Evolutionary conservation across 108 stramenopile genomes (phyloP), one percentile per base, ranked within the genome.

Genomic region (Schizochytrium sp.): DNA sequence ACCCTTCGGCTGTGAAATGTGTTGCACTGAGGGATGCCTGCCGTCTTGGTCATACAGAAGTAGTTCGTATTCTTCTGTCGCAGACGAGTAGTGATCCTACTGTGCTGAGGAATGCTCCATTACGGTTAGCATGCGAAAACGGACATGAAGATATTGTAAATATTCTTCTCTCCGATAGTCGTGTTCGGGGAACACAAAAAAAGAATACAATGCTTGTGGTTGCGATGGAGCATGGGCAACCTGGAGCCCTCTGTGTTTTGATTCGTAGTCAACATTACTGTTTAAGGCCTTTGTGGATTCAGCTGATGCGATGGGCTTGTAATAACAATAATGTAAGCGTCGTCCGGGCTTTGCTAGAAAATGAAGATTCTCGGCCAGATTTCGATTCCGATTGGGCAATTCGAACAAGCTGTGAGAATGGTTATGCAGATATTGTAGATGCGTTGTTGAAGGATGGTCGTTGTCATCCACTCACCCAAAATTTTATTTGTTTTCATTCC

Each of bases 321-420:
- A 44, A 69, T 38, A 38, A 5, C 12, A 69, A 69, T 0, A 10
- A 69, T 38, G 12, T 15, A 8, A 44, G 64, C 1, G 64, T 69
- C 0, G 64, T 2, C 3, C 40, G 44, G 2, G 64, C 15, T 7
- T 44, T 69, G 28, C 64, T 69, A 5, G 42, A 44, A 44, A 44
- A 69, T 15, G 7, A 38, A 7, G 64, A 69, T 15, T 12, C 64
- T 10, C 7, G 64, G 10, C 64, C 64, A 15, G 64, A 69, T 44
- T 69, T 69, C 28, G 64, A 69, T 44, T 69, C 64, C 42, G 64
- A 69, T 44, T 69, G 64, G 64, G 64, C 64, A 7, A 12, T 69
- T 15, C 64, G 64, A 1, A 69, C 64, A 7, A 44, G 64, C 28
- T 69, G 12, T 38, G 64, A 69, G 64, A 38, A 44, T 7, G 64